Evolutionary conservation across 1,284 basidiomycete genomes (phyloP), one percentile per base, ranked within the genome.

Genomic region (Puccinia horiana): DNA sequence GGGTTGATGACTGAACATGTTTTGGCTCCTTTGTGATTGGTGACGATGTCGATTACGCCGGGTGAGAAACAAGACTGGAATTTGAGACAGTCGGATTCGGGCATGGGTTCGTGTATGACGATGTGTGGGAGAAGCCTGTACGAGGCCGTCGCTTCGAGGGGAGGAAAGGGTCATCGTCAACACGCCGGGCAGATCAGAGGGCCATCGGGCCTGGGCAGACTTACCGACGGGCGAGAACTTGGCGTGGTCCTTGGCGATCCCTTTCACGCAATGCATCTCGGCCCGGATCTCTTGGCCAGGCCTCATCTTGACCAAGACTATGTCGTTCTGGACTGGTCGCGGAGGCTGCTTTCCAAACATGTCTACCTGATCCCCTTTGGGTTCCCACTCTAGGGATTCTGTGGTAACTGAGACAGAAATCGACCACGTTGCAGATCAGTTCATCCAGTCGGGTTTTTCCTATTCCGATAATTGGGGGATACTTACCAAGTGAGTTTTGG

Each of bases 161-260:
- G 47, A 56, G 29, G 18, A 47, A 56, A 47, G 12, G 35, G 49
- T 2, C 37, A 20, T 14, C 18, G 23, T 44, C 23, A 47, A 32
- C 37, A 74, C 52, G 42, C 26, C 49, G 18, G 5, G 29, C 4
- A 32, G 29, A 49, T 26, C n/a, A 49, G 32, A 81, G 5, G 75
- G 23, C 49, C 56, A n/a, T 18, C 16, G 20, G 54, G 16, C 18
- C 40, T 40, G 12, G 32, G 26, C 5, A n/a, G 5, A 89, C 93
- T 84, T 84, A 94, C 94, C 94, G 75, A 99, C 97, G n/a, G 97
- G 95, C 81, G 92, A 94, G 88, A 94, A 99, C 87, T 99, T 99
- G 61, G 97, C 95, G 86, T 99, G 97, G 85, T 96, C 95, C 85
- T 94, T 94, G 29, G 95, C 96, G n/a, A 94, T 91, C 9, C 95